Conservation (phyloP, 2,329 filamentous ascomycete genomes). For the Fusarium papillatum region DNA sequence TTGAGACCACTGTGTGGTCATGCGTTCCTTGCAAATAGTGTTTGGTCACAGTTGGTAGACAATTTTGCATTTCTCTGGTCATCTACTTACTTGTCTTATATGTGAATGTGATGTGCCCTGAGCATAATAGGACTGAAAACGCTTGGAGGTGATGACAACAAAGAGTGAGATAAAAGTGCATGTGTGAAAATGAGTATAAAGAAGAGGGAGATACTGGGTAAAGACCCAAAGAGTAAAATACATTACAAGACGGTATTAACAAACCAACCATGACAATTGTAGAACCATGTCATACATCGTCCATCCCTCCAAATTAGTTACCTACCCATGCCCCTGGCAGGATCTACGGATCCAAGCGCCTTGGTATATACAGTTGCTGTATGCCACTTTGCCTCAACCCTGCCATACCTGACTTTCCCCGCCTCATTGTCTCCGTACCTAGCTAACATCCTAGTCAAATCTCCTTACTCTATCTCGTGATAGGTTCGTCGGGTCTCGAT, state of each 20-base stretch:
- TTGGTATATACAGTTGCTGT: not conserved
- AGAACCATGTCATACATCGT: not conserved
- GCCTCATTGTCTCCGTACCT: not conserved
- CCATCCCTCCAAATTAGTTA: not conserved
- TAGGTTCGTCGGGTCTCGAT: not conserved
- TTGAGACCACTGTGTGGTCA: conserved; percentile 3
- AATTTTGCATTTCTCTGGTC: conserved; percentile 1
- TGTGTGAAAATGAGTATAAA: not conserved
- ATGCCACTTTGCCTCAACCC: not conserved
- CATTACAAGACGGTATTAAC: not conserved
- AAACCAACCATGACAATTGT: not conserved
- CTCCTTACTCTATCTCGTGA: not conserved
- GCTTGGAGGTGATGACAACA: not conserved
- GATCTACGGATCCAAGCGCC: not conserved
- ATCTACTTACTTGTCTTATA: not conserved
- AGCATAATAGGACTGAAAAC: no score
- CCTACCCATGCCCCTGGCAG: not conserved
- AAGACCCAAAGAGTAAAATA: not conserved
- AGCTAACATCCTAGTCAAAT: not conserved
- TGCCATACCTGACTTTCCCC: not conserved
- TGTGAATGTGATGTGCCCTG: not conserved
- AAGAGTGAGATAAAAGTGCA: not conserved
- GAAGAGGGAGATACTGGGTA: not conserved
- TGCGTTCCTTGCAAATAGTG: conserved; percentile 14
- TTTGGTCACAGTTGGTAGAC: conserved; percentile 20